phyloP scores from a whole-genome alignment of 2,329 filamentous ascomycete species.

The Fusarium nygamai region DNA sequence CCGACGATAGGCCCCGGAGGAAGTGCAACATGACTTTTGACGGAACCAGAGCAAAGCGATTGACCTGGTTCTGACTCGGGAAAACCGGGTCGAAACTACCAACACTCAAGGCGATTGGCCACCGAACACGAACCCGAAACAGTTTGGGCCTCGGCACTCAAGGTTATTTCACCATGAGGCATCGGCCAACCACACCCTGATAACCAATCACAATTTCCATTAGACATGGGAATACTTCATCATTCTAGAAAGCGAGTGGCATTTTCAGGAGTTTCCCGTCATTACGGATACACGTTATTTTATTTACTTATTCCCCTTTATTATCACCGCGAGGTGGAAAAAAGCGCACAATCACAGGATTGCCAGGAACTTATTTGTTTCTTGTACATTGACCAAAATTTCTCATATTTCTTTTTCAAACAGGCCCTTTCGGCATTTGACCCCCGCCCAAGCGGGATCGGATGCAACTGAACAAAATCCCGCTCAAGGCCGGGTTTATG shows the following conservation, averaged over 20 bases:
- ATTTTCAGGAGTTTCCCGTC: constrained; percentile 40
- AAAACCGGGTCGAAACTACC: constrained; percentile 11
- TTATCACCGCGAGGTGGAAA: constrained; percentile 30
- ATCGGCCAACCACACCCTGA: constrained; percentile 14
- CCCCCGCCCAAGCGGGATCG: constrained; percentile 25
- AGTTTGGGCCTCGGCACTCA: constrained; percentile 22
- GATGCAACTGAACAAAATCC: constrained; percentile 17
- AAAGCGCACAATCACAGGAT: constrained; percentile 28
- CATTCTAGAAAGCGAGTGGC: constrained; percentile 40
- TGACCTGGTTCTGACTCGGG: constrained; percentile 32
- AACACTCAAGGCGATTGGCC: constrained; percentile 7
- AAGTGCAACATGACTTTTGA: constrained; percentile 14
- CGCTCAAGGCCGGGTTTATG: constrained; percentile 33
- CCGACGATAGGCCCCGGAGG: constrained; percentile 22
- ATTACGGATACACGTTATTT: constrained; percentile 29
- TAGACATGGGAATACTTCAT: constrained; percentile 34
- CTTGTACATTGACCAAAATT: constrained; percentile 13
- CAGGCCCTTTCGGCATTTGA: constrained; percentile 17
- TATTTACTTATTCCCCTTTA: constrained; percentile 30
- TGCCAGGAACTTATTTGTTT: constrained; percentile 36
- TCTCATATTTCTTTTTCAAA: constrained; percentile 7
- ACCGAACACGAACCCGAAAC: constrained; percentile 32
- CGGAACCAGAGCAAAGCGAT: constrained; percentile 13
- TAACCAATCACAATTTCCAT: constrained; percentile 33
- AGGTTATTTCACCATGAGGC: not conserved